phyloP scores from a whole-genome alignment of 352 stramenopile species.

The Phytophthora pseudosyringae region DNA sequence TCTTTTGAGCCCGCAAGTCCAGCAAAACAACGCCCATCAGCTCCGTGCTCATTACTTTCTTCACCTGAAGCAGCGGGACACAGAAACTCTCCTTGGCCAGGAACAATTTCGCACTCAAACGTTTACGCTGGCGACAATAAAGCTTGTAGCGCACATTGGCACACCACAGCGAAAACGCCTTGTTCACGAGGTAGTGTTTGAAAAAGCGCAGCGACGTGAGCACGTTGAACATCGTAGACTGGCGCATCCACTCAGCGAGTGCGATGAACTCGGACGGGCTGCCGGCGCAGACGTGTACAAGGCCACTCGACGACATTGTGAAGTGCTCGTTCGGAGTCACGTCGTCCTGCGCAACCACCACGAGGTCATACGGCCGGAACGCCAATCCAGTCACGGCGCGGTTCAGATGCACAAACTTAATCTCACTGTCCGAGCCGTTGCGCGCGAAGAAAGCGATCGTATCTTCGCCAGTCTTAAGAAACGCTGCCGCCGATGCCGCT shows the following conservation, averaged over 20 bases:
- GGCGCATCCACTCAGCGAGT: constrained; percentile 94
- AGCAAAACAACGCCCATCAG: constrained; percentile 84
- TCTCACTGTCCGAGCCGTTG: constrained; percentile 89
- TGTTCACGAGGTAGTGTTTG: constrained; percentile 94
- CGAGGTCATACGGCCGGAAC: constrained; percentile 94
- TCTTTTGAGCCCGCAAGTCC: constrained; percentile 89
- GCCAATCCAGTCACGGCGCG: constrained; percentile 62
- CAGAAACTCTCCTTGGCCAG: constrained; percentile 93
- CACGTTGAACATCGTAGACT: constrained; percentile 95
- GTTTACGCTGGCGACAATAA: constrained; percentile 90
- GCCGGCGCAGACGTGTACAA: constrained; percentile 75
- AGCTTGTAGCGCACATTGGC: constrained; percentile 92
- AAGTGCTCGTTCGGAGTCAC: constrained; percentile 87
- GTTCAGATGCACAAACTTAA: constrained; percentile 96
- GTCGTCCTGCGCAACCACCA: constrained; percentile 86
- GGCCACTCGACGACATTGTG: constrained; percentile 89
- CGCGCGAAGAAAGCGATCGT: constrained; percentile 95
- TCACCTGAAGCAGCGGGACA: constrained; percentile 86
- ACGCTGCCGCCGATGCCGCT: constrained; percentile 53
- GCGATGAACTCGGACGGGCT: constrained; percentile 93
- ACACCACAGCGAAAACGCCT: constrained; percentile 90
- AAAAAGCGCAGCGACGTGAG: constrained; percentile 95
- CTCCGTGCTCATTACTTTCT: constrained; percentile 88
- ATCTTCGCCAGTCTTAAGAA: constrained; percentile 88
- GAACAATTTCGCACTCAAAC: constrained; percentile 84